Evolutionary conservation across 441 rosid species (phyloP), one percentile per base, ranked within the genome.

Genomic region (Melastoma candidum): DNA sequence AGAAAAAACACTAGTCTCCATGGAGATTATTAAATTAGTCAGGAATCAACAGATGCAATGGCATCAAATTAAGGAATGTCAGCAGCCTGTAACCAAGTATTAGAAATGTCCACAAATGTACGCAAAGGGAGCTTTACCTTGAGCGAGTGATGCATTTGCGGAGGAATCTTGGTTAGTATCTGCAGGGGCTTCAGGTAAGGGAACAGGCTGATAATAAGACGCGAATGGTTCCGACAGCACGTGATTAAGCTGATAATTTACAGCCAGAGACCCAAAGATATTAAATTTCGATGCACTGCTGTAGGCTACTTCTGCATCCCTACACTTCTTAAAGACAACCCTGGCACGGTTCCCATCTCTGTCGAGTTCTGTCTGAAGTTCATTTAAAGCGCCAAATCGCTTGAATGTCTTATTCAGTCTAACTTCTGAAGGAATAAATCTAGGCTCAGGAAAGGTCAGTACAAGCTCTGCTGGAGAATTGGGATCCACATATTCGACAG

Each of bases 261-360:
- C 97, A 62, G 70, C 67, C 49, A 61, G 63, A 7, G 76, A 36
- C 63, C 96, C 95, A 61, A 93, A 93, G 55, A 93, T 81, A 64
- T 66, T 86, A 76, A 93, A 84, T 72, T 79, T 86, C 44, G 76
- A 71, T 48, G 90, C 95, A 65, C 99, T 86, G 44, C 72, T 76
- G 69, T 74, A 77, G 61, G 99, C 95, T 68, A 81, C 77, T 68
- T 84, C 75, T 0, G 97, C 98, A 78, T 93, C 98, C 32, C 71
- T 61, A 49, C 80, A 71, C 59, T 71, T 83, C 82, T 68, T 93
- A 58, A 74, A 93, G 48, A 93, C 95, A 64, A 93, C 86, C 66
- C 97, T 84, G 12, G 97, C 98, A 6, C 95, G 77, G 72, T 80
- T 74, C 12, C 82, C 71, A 56, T 82, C 84, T 54, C 58, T 65